Evolutionary conservation across 306 rosid species (phyloP).

Genomic region (Acacia crassicarpa): DNA sequence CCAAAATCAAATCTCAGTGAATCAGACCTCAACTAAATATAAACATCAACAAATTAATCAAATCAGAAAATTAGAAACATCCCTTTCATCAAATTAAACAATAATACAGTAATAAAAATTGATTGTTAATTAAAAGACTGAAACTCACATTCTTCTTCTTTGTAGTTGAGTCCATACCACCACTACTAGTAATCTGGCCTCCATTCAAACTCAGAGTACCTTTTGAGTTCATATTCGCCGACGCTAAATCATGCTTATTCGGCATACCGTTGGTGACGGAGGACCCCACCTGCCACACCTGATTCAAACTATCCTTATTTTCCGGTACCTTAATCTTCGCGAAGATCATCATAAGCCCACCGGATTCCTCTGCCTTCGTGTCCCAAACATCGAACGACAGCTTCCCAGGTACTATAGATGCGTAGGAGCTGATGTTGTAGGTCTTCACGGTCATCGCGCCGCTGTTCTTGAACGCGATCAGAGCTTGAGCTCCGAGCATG

Average conservation of each 20-base stretch:
- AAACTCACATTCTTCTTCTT: conserved; percentile 61
- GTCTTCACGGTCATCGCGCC: conserved; percentile 40
- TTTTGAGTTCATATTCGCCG: conserved; percentile 44
- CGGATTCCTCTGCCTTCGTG: conserved; percentile 27
- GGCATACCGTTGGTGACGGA: conserved; percentile 25
- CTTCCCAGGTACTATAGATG: conserved; percentile 22
- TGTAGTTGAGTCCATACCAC: conserved; percentile 35
- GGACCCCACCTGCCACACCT: conserved; percentile 60
- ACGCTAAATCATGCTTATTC: conserved; percentile 7
- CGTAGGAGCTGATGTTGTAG: conserved; percentile 35
- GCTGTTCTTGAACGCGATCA: conserved; percentile 39
- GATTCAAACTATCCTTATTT: conserved; percentile 26
- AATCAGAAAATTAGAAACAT: not conserved
- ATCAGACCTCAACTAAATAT: not conserved
- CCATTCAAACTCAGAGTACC: conserved; percentile 48
- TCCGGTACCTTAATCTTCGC: conserved; percentile 37
- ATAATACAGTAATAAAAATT: rapidly evolving
- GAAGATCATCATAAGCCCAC: conserved; percentile 23
- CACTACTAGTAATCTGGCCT: not conserved
- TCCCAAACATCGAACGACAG: conserved; percentile 56
- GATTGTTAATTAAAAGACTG: not conserved
- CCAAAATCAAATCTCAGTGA: not conserved
- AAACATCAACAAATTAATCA: not conserved
- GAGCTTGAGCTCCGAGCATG: conserved; percentile 66
- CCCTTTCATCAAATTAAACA: not conserved